Base-by-base conservation (phyloP, 305 asterid species). In the Fraxinus albicans region DNA sequence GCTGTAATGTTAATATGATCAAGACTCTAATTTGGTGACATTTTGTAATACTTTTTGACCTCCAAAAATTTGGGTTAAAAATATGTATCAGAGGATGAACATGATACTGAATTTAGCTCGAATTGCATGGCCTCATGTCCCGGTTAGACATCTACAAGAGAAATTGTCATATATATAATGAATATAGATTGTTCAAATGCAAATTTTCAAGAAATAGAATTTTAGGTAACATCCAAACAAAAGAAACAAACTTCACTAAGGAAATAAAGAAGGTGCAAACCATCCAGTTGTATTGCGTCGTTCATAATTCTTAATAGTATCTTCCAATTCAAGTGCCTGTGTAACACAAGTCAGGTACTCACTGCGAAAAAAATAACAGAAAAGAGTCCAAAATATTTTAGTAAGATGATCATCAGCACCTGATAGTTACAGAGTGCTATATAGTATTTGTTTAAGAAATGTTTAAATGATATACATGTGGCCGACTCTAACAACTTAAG, bases 261-360 rank as follows among this genome's bases (percentile, higher is more conserved):
- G 17, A 65, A 81, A 78, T 13, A 84, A 80, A 83, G 50, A 83
- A 79, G 40, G 77, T 44, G 82, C 98, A 80, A 87, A 96, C 99
- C 99, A 96, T 92, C 98, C 98, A 87, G 95, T 95, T 72, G 91
- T 83, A 83, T 78, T 78, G 74, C 98, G 95, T 53, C 98, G 91
- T 86, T 95, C 99, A 80, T 92, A 93, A 86, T 95, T 96, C 93
- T 90, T 95, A 80, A 95, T 87, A 50, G 98, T 93, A 85, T 96
- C 99, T 88, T 96, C 98, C 88, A 96, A 87, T 83, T 95, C 97
- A 88, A 96, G 97, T 83, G 98, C 98, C 93, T 96, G 97, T 23
- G 89, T 89, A 82, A 95, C 98, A 87, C 88, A 96, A 13, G 89
- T 93, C 94, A 92, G 84, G 89, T 96, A 95, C 87, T 96, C 98